These are phyloP conservation scores for Oxytropis ochrocephala DNA, from an alignment of 306 rosid genomes.

Conservation along the genomic window DNA sequence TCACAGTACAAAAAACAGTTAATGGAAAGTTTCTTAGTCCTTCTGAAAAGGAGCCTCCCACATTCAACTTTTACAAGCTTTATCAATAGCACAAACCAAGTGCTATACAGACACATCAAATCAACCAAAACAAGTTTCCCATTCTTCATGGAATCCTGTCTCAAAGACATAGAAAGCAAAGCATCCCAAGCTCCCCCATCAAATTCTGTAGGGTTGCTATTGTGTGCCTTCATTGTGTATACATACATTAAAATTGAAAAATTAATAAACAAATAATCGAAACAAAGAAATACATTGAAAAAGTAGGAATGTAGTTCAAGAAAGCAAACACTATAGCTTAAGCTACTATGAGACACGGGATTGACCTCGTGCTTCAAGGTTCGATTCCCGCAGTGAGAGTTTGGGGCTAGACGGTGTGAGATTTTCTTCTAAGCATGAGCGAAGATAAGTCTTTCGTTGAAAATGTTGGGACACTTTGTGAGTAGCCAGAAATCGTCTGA, in stretches of 20 bases:
- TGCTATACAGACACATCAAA: constrained; percentile 58
- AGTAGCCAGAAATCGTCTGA: no score
- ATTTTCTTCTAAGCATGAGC: no score
- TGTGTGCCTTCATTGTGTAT: no score
- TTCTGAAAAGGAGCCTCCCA: constrained; percentile 41
- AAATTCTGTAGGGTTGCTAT: constrained; percentile 35
- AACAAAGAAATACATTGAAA: constrained; percentile 17
- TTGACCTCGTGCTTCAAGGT: no score
- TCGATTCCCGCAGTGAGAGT: no score
- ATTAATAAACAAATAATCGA: not conserved
- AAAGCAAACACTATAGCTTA: constrained; percentile 31
- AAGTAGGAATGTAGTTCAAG: constrained; percentile 27
- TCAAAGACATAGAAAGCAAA: constrained; percentile 36
- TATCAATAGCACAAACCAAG: constrained; percentile 46
- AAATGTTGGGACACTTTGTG: no score
- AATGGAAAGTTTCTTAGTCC: constrained; percentile 25
- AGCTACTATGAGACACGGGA: no score
- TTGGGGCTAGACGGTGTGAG: no score
- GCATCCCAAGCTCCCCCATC: constrained; percentile 63
- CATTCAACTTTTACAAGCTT: constrained; percentile 39
- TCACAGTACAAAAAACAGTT: constrained; percentile 25
- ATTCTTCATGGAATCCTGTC: constrained; percentile 56
- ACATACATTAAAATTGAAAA: constrained; percentile 11
- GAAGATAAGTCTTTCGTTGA: no score
- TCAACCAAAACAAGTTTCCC: constrained; percentile 49